These are phyloP conservation scores for Lachancea meyersii DNA, from an alignment of 805 yeast genomes.

Conservation along the genomic window DNA sequence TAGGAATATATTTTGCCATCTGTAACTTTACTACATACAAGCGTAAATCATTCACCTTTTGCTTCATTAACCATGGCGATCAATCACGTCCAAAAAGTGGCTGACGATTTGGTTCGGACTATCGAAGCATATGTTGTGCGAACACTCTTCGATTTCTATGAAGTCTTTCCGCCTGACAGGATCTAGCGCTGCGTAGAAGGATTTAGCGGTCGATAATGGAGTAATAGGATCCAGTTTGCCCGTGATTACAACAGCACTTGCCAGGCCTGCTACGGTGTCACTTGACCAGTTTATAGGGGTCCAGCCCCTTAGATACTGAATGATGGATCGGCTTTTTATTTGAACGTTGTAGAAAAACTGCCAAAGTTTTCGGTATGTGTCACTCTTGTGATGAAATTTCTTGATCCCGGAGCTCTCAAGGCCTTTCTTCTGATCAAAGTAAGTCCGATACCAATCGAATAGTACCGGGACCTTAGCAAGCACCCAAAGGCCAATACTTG, in stretches of 20 bases:
- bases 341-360: slow-evolving; percentile 28
- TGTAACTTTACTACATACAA: background rate
- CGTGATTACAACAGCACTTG: slow-evolving; percentile 15
- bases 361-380: slow-evolving; percentile 23
- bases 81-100: slow-evolving; percentile 1
- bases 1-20: background rate
- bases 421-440: slow-evolving; percentile 30
- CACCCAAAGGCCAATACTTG: slow-evolving; percentile 4
- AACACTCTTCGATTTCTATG: slow-evolving; percentile 17
- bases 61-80: slow-evolving; percentile 3
- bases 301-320: slow-evolving; percentile 31
- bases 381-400: slow-evolving; percentile 20
- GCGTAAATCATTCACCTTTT: background rate
- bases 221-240: slow-evolving; percentile 26
- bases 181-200: slow-evolving; percentile 10
- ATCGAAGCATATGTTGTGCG: slow-evolving; percentile 28
- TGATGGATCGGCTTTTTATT: slow-evolving; percentile 24
- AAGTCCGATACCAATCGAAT: slow-evolving; percentile 25
- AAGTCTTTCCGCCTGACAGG: slow-evolving; percentile 7
- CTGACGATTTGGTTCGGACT: slow-evolving; percentile 13
- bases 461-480: slow-evolving; percentile 21
- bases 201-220: slow-evolving; percentile 13
- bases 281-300: slow-evolving; percentile 22
- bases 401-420: slow-evolving; percentile 28
- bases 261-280: background rate